phyloP scores from a whole-genome alignment of 2,329 filamentous ascomycete genomes.

The Aureobasidium sp. region DNA sequence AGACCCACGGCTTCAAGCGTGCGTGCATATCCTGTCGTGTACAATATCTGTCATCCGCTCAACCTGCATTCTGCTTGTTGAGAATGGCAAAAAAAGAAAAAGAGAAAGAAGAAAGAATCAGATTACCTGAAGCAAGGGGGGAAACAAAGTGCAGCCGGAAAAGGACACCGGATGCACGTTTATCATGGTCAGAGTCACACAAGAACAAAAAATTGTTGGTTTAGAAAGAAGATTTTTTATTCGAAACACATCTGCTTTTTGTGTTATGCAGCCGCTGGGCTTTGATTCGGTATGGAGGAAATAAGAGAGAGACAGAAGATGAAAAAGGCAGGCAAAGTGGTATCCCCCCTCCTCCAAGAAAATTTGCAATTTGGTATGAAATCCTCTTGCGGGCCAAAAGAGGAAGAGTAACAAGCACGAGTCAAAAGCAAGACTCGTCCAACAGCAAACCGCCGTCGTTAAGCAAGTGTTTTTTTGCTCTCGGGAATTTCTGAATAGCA shows the following conservation, averaged over 20 bases:
- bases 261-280: neutral
- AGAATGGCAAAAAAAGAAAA: neutral
- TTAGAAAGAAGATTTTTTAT: neutral
- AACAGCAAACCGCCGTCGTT: neutral
- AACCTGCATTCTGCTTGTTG: slow-evolving; percentile 2
- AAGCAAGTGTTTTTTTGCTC: neutral
- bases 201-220: neutral
- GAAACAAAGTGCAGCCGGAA: neutral
- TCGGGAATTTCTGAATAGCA: neutral
- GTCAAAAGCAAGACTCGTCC: slow-evolving; percentile 7
- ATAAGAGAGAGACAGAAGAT: neutral
- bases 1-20: neutral
- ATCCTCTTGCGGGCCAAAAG: neutral
- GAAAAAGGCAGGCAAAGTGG: neutral
- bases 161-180: neutral
- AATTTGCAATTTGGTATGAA: slow-evolving; percentile 9
- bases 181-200: neutral
- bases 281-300: neutral
- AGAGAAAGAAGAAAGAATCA: neutral
- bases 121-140: slow-evolving; percentile 1
- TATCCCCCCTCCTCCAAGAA: neutral
- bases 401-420: neutral
- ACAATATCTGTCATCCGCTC: neutral
- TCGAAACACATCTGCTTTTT: slow-evolving; percentile 12
- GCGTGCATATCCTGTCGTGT: slow-evolving; percentile 1